A percentile compares a stretch with the other conserved stretches of the same genome.
These are phyloP conservation scores for Candida pseudoviswanathii DNA, from an alignment of 1,139 yeast species.

Conservation along the genomic window DNA sequence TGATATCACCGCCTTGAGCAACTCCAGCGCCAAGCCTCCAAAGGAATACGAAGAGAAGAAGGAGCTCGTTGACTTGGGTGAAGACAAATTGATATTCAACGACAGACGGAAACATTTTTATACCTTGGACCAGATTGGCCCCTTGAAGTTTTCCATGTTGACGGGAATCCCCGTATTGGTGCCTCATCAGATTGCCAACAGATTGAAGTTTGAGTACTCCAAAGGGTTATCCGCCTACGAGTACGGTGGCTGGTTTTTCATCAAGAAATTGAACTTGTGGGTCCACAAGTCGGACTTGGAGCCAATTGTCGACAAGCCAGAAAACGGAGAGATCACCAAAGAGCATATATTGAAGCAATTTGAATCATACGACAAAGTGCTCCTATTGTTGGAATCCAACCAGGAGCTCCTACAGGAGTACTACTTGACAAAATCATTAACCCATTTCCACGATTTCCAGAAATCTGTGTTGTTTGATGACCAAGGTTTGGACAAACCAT, in stretches of 20 bases:
- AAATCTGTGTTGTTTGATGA: slow-evolving; percentile 26
- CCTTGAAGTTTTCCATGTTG: slow-evolving; percentile 33
- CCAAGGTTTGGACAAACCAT: slow-evolving; percentile 20
- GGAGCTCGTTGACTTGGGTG: slow-evolving; percentile 16
- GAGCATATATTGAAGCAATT: slow-evolving; percentile 10
- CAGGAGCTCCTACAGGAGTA: slow-evolving; percentile 33
- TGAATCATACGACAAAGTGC: slow-evolving; percentile 20
- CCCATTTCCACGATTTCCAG: slow-evolving; percentile 31
- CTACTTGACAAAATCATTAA: slow-evolving; percentile 29
- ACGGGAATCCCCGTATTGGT: slow-evolving; percentile 36
- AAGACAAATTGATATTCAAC: slow-evolving; percentile 1
- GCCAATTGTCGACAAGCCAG: not conserved
- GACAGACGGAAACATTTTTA: slow-evolving; percentile 26
- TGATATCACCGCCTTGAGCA: slow-evolving; percentile 41
- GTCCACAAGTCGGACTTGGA: slow-evolving; percentile 23
- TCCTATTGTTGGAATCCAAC: slow-evolving; percentile 22
- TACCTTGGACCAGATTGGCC: slow-evolving; percentile 35
- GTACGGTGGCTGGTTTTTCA: slow-evolving; percentile 23
- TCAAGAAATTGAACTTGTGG: slow-evolving; percentile 30
- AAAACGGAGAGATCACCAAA: not conserved
- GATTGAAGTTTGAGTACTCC: slow-evolving; percentile 31
- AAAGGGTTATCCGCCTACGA: slow-evolving; percentile 23
- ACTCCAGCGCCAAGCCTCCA: slow-evolving; percentile 29
- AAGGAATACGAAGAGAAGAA: slow-evolving; percentile 16
- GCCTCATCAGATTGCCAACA: slow-evolving; percentile 27